Evolutionary conservation across 2,329 filamentous ascomycete genomes (phyloP).

Genomic region (Beauveria bassiana): DNA sequence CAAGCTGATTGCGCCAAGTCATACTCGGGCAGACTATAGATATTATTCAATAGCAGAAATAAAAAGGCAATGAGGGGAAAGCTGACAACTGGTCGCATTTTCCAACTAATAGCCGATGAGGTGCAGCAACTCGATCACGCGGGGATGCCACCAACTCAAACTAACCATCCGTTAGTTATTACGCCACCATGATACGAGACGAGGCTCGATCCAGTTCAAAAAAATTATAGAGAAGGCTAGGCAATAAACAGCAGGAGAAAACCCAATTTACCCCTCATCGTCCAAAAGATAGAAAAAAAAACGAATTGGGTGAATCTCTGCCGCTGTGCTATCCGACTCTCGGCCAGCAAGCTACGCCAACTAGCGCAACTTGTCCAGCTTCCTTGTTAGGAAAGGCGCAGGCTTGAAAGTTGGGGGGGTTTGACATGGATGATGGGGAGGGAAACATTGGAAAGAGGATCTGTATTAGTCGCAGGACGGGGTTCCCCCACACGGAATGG

Average conservation of each 20-base stretch:
- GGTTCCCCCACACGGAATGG: background rate
- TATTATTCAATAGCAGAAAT: too few species aligned
- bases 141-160: background rate
- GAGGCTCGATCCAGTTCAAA: too few species aligned
- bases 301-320: background rate
- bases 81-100: too few species aligned
- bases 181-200: background rate
- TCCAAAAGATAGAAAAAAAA: background rate
- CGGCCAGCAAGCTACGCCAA: background rate
- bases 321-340: background rate
- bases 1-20: too few species aligned
- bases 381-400: background rate
- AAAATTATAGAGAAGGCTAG: background rate
- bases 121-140: background rate
- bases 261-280: background rate
- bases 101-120: too few species aligned
- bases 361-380: background rate
- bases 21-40: too few species aligned
- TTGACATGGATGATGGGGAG: too few species aligned
- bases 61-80: too few species aligned
- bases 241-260: background rate
- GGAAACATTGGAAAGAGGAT: background rate
- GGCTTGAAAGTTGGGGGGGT: background rate
- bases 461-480: background rate
- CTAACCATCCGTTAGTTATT: too few species aligned